phyloP scores from a whole-genome alignment of 2,329 filamentous ascomycete species.

The Orbilia quercus region DNA sequence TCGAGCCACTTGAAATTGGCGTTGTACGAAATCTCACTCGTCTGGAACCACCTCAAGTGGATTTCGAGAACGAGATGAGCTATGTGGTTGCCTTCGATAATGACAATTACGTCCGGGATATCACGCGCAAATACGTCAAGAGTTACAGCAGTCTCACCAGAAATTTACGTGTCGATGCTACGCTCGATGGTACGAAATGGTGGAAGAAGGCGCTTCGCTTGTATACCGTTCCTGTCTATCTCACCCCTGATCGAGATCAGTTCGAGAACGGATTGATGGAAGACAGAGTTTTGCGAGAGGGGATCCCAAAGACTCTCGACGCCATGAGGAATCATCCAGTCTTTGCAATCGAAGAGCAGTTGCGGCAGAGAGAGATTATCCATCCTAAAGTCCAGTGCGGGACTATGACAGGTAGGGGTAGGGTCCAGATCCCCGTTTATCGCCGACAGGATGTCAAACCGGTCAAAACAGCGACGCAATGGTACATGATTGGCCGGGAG shows the following conservation, averaged over 20 bases:
- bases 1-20: constrained; percentile 84
- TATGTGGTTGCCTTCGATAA: constrained; percentile 89
- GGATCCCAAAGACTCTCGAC: constrained; percentile 84
- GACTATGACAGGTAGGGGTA: constrained; percentile 74
- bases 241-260: constrained; percentile 75
- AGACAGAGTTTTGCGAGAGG: constrained; percentile 77
- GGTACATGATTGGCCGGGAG: constrained; percentile 87
- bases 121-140: constrained; percentile 87
- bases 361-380: constrained; percentile 85
- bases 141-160: constrained; percentile 91
- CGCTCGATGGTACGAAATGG: constrained; percentile 70
- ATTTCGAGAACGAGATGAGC: constrained; percentile 77
- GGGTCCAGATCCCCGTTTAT: constrained; percentile 74
- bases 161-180: constrained; percentile 79
- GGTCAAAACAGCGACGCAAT: constrained; percentile 83
- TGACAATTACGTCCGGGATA: constrained; percentile 76
- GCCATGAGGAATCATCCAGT: constrained; percentile 89
- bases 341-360: constrained; percentile 80
- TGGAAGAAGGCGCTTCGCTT: constrained; percentile 65
- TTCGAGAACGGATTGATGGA: constrained; percentile 83
- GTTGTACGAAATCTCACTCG: constrained; percentile 79
- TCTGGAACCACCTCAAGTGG: constrained; percentile 84
- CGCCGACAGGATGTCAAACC: constrained; percentile 81
- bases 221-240: constrained; percentile 59
- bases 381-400: constrained; percentile 78